Evolutionary conservation across 192 early-diverging fungal genomes (phyloP).

Genomic region (Gryganskiella cystojenkinii): DNA sequence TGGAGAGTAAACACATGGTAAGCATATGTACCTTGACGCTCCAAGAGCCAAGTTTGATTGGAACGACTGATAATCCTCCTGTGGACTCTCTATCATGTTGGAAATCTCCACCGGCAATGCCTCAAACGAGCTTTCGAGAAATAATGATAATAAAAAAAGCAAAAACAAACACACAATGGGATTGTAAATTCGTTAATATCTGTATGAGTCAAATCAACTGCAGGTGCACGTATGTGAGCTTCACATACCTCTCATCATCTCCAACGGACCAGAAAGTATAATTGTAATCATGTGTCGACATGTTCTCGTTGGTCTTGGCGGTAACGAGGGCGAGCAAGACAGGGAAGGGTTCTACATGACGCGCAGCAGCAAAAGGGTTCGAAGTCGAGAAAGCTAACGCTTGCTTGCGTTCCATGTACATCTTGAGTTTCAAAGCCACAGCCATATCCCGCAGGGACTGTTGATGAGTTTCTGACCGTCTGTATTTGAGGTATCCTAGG

Average conservation of each 20-base stretch:
- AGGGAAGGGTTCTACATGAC: conserved; percentile 6
- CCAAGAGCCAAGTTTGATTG: conserved; percentile 43
- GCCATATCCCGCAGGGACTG: conserved; percentile 35
- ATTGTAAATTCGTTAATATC: no score
- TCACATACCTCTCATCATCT: conserved; percentile 31
- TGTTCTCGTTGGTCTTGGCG: conserved; percentile 49
- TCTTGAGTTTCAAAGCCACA: conserved; percentile 32
- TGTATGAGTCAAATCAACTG: no score
- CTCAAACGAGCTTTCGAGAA: conserved; percentile 26
- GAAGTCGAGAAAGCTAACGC: conserved; percentile 6
- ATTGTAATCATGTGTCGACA: conserved; percentile 44
- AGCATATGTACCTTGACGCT: conserved; percentile 19
- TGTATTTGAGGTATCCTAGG: conserved; percentile 48
- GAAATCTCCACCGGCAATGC: conserved; percentile 29
- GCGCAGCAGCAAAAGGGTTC: conserved; percentile 19
- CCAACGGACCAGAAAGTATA: conserved; percentile 45
- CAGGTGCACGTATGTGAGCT: no score
- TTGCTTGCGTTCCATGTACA: conserved; percentile 30
- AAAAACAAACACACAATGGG: no score
- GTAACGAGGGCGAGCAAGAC: conserved; percentile 34
- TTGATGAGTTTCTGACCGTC: conserved; percentile 33
- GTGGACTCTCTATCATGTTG: conserved; percentile 51
- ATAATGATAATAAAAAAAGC: not conserved
- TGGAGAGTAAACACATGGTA: not conserved
- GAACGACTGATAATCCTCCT: conserved; percentile 51